Conservation (phyloP, 345 rosid genomes). For the Populus ilicifolia region DNA sequence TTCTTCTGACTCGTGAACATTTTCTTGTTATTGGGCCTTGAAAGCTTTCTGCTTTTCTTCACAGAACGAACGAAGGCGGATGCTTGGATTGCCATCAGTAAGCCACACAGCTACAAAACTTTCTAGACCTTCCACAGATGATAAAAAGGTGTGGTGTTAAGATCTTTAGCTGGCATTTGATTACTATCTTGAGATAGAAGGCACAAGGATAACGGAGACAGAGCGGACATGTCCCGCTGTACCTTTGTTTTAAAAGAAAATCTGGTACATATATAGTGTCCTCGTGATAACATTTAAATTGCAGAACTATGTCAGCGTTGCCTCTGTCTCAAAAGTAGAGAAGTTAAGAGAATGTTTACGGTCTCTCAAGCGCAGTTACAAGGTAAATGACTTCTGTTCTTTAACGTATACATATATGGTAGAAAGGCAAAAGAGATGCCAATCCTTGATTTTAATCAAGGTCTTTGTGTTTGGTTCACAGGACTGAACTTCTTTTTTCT, state of each 20-base stretch:
- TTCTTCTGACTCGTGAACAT: not conserved
- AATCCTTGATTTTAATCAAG: not conserved
- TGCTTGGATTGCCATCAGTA: slow-evolving; percentile 40
- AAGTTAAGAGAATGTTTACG: slow-evolving; percentile 64
- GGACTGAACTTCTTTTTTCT: not conserved
- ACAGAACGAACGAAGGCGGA: slow-evolving; percentile 59
- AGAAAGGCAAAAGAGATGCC: not conserved
- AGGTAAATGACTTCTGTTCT: slow-evolving; percentile 28
- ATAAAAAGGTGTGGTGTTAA: slow-evolving; percentile 24
- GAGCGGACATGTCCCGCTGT: too few species aligned
- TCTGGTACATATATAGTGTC: not conserved
- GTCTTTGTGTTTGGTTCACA: not conserved
- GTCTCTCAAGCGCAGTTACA: slow-evolving; percentile 55
- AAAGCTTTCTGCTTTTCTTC: not conserved
- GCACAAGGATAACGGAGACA: too few species aligned
- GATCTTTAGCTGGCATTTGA: too few species aligned
- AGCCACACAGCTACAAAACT: slow-evolving; percentile 16
- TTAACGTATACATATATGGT: too few species aligned
- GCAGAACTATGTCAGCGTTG: slow-evolving; percentile 30
- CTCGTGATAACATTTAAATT: slow-evolving; percentile 16
- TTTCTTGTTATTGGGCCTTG: not conserved
- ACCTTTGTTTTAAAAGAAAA: not conserved
- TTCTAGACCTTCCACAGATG: slow-evolving; percentile 17
- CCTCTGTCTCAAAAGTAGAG: slow-evolving; percentile 36
- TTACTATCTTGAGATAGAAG: too few species aligned